A percentile compares a stretch with the other conserved stretches of the same genome.
phyloP scores from a whole-genome alignment of 768 basidiomycete genomes.

The Suillus subaureus region DNA sequence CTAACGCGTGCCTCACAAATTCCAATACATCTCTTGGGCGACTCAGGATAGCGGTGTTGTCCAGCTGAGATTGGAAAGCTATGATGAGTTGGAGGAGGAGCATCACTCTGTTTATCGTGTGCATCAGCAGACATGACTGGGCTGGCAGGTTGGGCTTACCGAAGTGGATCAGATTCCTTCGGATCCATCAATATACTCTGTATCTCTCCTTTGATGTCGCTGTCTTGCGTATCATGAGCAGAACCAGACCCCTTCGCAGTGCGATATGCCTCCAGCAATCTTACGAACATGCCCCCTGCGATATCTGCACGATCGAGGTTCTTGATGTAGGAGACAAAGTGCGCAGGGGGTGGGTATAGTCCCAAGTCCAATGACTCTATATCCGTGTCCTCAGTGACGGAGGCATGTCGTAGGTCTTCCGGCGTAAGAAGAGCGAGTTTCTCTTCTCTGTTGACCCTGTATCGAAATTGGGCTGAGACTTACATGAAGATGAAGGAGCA shows the following conservation, averaged over 20 bases:
- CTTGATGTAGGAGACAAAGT: conserved; percentile 69
- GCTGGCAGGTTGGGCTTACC: conserved; percentile 36
- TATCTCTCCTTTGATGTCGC: conserved; percentile 34
- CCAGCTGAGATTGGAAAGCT: conserved; percentile 75
- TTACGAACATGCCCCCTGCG: conserved; percentile 72
- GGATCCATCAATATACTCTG: conserved; percentile 12
- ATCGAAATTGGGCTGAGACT: not conserved
- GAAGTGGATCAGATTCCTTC: conserved; percentile 50
- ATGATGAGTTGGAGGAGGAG: conserved; percentile 80
- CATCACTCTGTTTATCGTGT: conserved; percentile 39
- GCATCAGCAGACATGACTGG: not conserved
- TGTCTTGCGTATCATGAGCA: conserved; percentile 15
- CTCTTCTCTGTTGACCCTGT: conserved; percentile 22
- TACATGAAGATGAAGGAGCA: not conserved
- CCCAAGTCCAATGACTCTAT: conserved; percentile 52
- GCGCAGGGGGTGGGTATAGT: conserved; percentile 74
- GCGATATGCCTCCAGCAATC: conserved; percentile 71
- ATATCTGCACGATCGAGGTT: conserved; percentile 68
- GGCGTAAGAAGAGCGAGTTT: conserved; percentile 53
- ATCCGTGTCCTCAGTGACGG: conserved; percentile 45
- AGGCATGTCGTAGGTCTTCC: conserved; percentile 42
- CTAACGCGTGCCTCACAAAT: conserved; percentile 81
- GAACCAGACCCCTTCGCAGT: not conserved
- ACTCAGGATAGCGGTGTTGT: conserved; percentile 57
- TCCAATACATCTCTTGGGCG: conserved; percentile 74